Base-by-base conservation (phyloP, 169 alveolate genomes). In the Plasmodium yoelii region DNA sequence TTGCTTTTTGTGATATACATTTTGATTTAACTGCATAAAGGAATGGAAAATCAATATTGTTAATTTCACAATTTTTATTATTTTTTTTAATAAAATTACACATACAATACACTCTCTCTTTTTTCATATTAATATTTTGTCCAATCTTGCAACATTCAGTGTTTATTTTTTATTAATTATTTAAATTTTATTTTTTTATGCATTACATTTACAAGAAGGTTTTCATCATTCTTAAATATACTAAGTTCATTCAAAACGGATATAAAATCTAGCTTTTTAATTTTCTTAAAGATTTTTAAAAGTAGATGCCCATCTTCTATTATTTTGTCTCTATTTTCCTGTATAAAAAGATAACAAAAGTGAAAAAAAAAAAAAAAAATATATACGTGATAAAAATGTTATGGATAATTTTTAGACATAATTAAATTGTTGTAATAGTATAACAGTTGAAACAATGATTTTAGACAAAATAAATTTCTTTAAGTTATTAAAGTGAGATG, bases 1-100 rank as follows among this genome's bases (percentile, higher is more conserved):
- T 44, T 77, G 88, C 67, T 77, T 77, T 56, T 77, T 77, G 71
- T 77, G 88, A 18, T 77, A 77, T n/a, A 77, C 88, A 56, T 51
- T 77, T 26, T 77, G 88, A 12, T 56, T 77, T n/a, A 77, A 46
- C 88, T 77, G 55, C 19, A 42, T 42, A 22, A 10, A 6, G 5
- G 13, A 10, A 2, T 2, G 13, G 6, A 1, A 61, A 73, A 15
- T 12, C 7, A 1, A 22, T 44, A 26, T n/a, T 22, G 68, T 8
- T n/a, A 26, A 26, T 59, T 59, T 10, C 7, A 34, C 42, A 34
- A 34, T 34, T 34, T 0, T 34, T 5, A 28, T 34, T 34, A 3
- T 34, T 34, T 34, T 34, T 34, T 34, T 34, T 34, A 22, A 22
- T 22, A 22, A 22, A 22, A 22, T 22, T 22, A 22, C 1, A 22